Evolutionary conservation across 371 early-diverging fungal genomes (phyloP).

Genomic region (Nematocida parisii): DNA sequence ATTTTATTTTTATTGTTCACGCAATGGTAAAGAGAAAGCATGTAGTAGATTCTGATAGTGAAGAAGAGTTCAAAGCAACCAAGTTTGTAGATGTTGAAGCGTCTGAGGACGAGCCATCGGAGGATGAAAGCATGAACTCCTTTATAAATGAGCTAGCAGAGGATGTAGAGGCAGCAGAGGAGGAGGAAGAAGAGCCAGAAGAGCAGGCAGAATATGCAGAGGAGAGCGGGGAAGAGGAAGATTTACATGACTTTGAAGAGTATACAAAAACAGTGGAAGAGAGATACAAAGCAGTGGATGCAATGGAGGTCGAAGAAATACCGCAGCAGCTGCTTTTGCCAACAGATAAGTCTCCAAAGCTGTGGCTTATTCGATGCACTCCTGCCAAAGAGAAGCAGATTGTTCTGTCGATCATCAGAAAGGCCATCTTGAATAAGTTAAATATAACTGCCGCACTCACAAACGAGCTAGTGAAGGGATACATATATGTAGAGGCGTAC

Average conservation of each 20-base stretch:
- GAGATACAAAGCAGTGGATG: conserved; percentile 53
- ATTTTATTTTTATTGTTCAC: conserved; percentile 12
- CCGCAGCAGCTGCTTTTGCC: conserved; percentile 77
- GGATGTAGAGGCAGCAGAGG: conserved; percentile 36
- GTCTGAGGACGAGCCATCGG: conserved; percentile 62
- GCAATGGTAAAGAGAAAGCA: conserved; percentile 50
- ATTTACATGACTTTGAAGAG: conserved; percentile 49
- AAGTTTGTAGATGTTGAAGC: conserved; percentile 69
- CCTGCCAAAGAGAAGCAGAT: conserved; percentile 83
- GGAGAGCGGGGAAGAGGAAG: not conserved
- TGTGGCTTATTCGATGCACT: conserved; percentile 85
- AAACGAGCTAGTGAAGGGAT: conserved; percentile 83
- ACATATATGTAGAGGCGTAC: conserved; percentile 87
- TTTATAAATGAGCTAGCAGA: conserved; percentile 63
- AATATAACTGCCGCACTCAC: conserved; percentile 75
- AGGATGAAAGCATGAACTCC: conserved; percentile 18
- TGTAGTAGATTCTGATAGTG: conserved; percentile 38
- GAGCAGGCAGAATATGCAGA: not conserved
- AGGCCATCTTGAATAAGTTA: conserved; percentile 73
- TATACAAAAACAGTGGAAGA: conserved; percentile 63
- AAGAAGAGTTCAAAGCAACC: conserved; percentile 60
- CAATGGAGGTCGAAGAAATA: conserved; percentile 57
- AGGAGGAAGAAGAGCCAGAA: conserved; percentile 13
- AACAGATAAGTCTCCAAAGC: conserved; percentile 79
- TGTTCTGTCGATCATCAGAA: conserved; percentile 77